Conservation (phyloP, 768 basidiomycete genomes). For the Sutorius australiensis region DNA sequence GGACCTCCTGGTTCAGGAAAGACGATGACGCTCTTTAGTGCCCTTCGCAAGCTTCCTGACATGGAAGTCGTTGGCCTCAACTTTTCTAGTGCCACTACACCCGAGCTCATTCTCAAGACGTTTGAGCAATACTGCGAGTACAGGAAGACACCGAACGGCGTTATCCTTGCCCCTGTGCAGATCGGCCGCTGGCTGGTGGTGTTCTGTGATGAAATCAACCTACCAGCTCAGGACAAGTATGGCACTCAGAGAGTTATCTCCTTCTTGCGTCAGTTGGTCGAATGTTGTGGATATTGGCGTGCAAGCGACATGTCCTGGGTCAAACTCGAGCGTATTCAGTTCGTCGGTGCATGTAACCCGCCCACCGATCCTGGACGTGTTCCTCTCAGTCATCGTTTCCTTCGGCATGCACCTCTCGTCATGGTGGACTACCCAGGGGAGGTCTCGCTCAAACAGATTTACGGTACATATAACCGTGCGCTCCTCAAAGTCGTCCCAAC, state of each 20-base stretch:
- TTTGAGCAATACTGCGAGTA: constrained; percentile 99
- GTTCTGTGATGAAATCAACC: constrained; percentile 99
- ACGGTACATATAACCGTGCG: constrained; percentile 96
- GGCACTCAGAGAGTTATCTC: constrained; percentile 98
- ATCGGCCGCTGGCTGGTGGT: constrained; percentile 98
- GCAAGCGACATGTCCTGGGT: constrained; percentile 96
- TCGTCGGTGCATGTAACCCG: constrained; percentile 98
- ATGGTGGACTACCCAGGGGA: constrained; percentile 99
- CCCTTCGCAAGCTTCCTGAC: constrained; percentile 93
- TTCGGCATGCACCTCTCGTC: constrained; percentile 93
- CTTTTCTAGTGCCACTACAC: constrained; percentile 98
- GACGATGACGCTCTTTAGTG: constrained; percentile 99
- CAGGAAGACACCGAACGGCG: constrained; percentile 97
- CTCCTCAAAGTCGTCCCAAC: constrained; percentile 94
- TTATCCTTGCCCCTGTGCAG: constrained; percentile 88
- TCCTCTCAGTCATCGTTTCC: constrained; percentile 95
- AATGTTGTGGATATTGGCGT: constrained; percentile 92
- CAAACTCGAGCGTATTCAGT: constrained; percentile 96
- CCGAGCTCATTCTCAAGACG: constrained; percentile 96
- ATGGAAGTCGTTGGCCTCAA: constrained; percentile 99
- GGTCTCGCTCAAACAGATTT: constrained; percentile 95
- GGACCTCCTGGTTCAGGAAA: constrained; percentile 99
- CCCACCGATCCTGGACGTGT: constrained; percentile 99
- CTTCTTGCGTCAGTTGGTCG: constrained; percentile 95
- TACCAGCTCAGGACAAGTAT: constrained; percentile 95